Base-by-base conservation (phyloP, 768 basidiomycete genomes). In the Rhizopogon salebrosus region DNA sequence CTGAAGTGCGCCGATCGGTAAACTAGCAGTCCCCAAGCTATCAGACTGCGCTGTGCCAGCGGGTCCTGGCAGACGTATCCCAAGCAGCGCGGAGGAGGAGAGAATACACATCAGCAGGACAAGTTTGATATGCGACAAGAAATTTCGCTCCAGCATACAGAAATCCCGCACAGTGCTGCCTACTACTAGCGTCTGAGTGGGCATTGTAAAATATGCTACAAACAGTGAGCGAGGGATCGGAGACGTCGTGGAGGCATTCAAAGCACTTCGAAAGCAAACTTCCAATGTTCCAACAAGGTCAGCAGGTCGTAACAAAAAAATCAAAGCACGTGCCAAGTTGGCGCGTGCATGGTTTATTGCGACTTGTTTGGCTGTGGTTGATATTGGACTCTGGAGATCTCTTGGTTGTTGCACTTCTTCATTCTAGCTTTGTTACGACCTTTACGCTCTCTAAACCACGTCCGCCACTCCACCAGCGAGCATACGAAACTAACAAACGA, bases 81-180 rank as follows among this genome's bases (percentile, higher is more conserved):
- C 76, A 8, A 89, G 75, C 13, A 90, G 69, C 48, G 85, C 69
- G 8, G 87, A 86, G 26, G 83, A 79, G 2, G 82, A 80, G 3
- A 88, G 66, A 1, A 89, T 70, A 7, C 79, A 77, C 26, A 90
- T 72, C 22, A 90, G 68, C 9, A 87, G 70, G 5, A 80, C 83
- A 24, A 89, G 75, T 60, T 82, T 86, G 51, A 86, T 54, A 62
- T 90, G 83, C 0, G 86, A 77, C 29, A 90, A 72, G 46, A 87
- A 70, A 59, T 90, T 89, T 48, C 88, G 76, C 65, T 89, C 88
- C 13, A 90, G 75, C 86, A 89, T 87, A 66, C 80, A 84, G 55
- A 80, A 87, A 63, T 90, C 88, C 61, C 87, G 75, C n/a, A 85
- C 84, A 6, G 73, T 72, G 57, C 87, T 84, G 40, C 82, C 82